phyloP scores from a whole-genome alignment of 164 flowering plant genomes.

The Buxus sempervirens region DNA sequence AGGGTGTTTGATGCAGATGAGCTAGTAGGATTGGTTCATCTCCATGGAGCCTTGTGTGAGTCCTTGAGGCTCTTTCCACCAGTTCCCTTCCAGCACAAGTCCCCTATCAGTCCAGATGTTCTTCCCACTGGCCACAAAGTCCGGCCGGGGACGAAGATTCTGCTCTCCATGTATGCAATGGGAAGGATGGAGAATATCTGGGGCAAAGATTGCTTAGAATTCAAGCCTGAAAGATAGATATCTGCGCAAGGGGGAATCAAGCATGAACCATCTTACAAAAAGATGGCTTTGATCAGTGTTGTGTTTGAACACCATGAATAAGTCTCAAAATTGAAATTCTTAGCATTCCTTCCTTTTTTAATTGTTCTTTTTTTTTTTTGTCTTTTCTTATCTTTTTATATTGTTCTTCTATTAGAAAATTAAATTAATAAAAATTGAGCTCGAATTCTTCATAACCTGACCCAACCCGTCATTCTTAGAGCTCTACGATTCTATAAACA shows the following conservation, averaged over 20 bases:
- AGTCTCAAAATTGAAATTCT: too few relatives aligned
- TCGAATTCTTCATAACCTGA: too few relatives aligned
- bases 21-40: constrained; percentile 29
- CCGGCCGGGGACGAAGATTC: constrained; percentile 15
- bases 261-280: constrained; percentile 33
- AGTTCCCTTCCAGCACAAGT: constrained; percentile 29
- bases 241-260: constrained; percentile 26
- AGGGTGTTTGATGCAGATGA: constrained; percentile 3
- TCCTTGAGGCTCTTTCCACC: constrained; percentile 42
- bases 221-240: constrained; percentile 65
- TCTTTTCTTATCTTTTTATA: too few relatives aligned
- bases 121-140: constrained; percentile 45
- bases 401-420: too few relatives aligned
- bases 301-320: too few relatives aligned
- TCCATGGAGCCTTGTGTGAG: constrained; percentile 44
- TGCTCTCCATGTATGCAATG: constrained; percentile 33
- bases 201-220: constrained; percentile 50
- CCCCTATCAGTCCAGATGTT: constrained; percentile 17
- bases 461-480: too few relatives aligned
- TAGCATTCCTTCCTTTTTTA: too few relatives aligned
- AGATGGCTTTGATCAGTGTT: too few relatives aligned
- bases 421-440: too few relatives aligned
- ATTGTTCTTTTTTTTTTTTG: too few relatives aligned
- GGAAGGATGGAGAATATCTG: constrained; percentile 41
- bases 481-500: too few relatives aligned